These are phyloP conservation scores for Sapria himalayana DNA, from an alignment of 345 rosid species.

Conservation along the genomic window DNA sequence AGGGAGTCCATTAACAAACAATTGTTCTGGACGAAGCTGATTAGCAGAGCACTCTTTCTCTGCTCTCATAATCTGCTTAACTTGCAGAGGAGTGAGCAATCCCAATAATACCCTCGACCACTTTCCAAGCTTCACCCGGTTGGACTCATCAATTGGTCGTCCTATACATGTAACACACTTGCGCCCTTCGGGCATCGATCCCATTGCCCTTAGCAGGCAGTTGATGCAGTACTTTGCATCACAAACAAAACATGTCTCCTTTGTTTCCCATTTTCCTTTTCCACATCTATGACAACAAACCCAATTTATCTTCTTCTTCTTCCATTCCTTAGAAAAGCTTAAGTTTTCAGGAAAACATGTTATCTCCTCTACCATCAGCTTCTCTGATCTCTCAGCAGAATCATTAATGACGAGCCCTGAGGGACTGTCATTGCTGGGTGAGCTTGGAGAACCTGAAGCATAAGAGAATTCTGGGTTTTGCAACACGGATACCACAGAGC, in stretches of 20 bases:
- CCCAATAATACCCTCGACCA: slow-evolving; percentile 23
- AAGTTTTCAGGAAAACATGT: too few relatives aligned
- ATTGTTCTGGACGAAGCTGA: slow-evolving; percentile 46
- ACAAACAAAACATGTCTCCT: slow-evolving; percentile 37
- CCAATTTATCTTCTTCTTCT: slow-evolving; percentile 14
- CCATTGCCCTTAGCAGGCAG: slow-evolving; percentile 52
- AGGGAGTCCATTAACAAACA: slow-evolving; percentile 29
- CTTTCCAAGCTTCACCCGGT: slow-evolving; percentile 26
- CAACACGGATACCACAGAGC: slow-evolving; percentile 83
- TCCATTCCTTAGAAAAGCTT: too few relatives aligned
- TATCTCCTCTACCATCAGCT: too few relatives aligned
- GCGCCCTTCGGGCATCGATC: slow-evolving; percentile 63
- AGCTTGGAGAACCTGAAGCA: slow-evolving; percentile 59
- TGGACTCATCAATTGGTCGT: slow-evolving; percentile 28
- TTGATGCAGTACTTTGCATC: slow-evolving; percentile 35
- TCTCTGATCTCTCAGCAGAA: too few relatives aligned
- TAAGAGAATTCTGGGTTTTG: slow-evolving; percentile 74
- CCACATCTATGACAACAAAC: slow-evolving; percentile 30
- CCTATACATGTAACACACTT: slow-evolving; percentile 44
- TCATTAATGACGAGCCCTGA: too few relatives aligned
- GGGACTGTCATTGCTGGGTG: too few relatives aligned
- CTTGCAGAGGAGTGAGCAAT: slow-evolving; percentile 30
- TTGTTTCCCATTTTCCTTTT: slow-evolving; percentile 22
- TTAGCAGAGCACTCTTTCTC: slow-evolving; percentile 41
- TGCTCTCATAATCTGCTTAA: slow-evolving; percentile 36